Evolutionary conservation across 768 basidiomycete genomes (phyloP).

Genomic region (Panellus pusillus): DNA sequence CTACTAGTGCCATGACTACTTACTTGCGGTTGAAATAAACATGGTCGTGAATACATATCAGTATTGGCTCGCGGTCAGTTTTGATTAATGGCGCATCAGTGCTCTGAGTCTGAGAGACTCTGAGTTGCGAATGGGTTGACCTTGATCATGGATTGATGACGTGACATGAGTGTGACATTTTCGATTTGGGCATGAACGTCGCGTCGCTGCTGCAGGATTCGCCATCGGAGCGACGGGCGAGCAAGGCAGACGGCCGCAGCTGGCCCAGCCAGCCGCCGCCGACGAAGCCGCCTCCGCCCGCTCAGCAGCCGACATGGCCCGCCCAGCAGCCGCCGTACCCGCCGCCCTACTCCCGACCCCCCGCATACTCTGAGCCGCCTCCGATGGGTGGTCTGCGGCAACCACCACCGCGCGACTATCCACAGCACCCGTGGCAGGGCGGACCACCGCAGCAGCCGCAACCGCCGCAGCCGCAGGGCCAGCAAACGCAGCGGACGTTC

Average conservation of each 20-base stretch:
- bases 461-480: background rate
- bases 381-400: slow-evolving; percentile 16
- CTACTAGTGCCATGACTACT: too few relatives aligned
- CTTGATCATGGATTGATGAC: too few relatives aligned
- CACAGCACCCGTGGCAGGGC: background rate
- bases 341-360: slow-evolving; percentile 11
- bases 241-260: background rate
- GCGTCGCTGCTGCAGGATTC: slow-evolving; percentile 68
- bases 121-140: too few relatives aligned
- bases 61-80: too few relatives aligned
- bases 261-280: slow-evolving; percentile 1
- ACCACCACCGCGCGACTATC: slow-evolving; percentile 1
- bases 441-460: background rate
- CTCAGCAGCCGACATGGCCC: background rate
- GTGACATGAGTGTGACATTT: too few relatives aligned
- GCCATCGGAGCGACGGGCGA: slow-evolving; percentile 47
- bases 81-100: too few relatives aligned
- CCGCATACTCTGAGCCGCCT: slow-evolving; percentile 17
- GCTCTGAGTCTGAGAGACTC: slow-evolving; percentile 21
- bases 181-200: slow-evolving; percentile 55
- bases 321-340: background rate
- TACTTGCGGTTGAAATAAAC: too few relatives aligned
- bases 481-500: slow-evolving; percentile 8
- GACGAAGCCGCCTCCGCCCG: background rate
- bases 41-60: too few relatives aligned